Base-by-base conservation (phyloP, 148 eudicot genomes). In the Arctostaphylos glauca region DNA sequence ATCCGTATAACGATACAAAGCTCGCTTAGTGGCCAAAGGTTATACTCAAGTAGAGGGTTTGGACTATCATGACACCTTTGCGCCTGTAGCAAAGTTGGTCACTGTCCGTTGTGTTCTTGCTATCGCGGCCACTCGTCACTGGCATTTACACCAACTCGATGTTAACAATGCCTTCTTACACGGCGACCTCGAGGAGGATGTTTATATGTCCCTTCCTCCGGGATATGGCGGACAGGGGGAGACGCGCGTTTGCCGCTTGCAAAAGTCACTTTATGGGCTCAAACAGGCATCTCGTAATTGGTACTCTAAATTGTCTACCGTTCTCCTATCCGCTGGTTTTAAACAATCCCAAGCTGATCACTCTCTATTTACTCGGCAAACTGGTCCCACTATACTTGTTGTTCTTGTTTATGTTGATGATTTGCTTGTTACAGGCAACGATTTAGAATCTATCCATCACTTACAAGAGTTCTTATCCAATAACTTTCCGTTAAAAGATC, bases 401-500 rank as follows among this genome's bases (percentile, higher is more conserved):
- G 46, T 77, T 13, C 48, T 77, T 9, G 19, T 54, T 23, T 52
- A 55, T 54, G 66, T 77, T 31, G 46, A 77, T 25, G 80, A 77
- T 53, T 53, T 77, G 8, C 80, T 77, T 25, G 80, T 77, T 77
- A 77, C 48, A 52, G 44, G 60, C 16, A 77, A 52, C 9, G 44
- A 77, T 77, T n/a, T 53, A 25, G 80, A 6, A 14, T 54, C 47
- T 12, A 54, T 54, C 47, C 16, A 2, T n/a, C 15, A 4, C 2
- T 14, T 77, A 19, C 64, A 52, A 2, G 44, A 23, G 9, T 52
- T 54, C 59, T 77, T 41, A 23, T 77, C 64, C 14, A 77, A 43
- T 54, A 52, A 54, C 1, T 77, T 77, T 54, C 55, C 49, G 38
- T 75, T 75, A 50, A 77, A 77, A 15, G 80, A 19, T 77, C 80